A percentile compares a stretch with the other conserved stretches of the same genome.
phyloP scores from a whole-genome alignment of 441 rosid genomes.

The Pelargonium citronellum region DNA sequence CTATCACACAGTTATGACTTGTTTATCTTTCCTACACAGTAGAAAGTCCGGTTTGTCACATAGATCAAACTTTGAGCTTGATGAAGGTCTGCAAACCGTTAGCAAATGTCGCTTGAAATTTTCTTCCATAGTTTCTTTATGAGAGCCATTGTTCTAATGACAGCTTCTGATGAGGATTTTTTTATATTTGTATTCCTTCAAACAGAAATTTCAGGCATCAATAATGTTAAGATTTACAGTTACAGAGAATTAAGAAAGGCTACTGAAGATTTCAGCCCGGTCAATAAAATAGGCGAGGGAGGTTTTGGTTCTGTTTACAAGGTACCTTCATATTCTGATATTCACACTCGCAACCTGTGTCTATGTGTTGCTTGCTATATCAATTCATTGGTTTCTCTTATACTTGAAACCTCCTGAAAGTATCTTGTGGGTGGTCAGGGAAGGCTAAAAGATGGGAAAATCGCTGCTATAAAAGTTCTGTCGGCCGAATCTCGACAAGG shows the following conservation, averaged over 20 bases:
- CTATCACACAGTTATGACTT: constrained; percentile 43
- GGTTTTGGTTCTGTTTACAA: constrained; percentile 89
- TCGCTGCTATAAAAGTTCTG: constrained; percentile 82
- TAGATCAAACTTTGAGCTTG: constrained; percentile 29
- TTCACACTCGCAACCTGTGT: too few relatives aligned
- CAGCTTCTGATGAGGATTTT: constrained; percentile 16
- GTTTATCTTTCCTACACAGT: constrained; percentile 47
- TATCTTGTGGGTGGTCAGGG: constrained; percentile 50
- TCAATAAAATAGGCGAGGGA: constrained; percentile 81
- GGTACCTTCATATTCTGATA: constrained; percentile 36
- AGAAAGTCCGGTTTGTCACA: constrained; percentile 19
- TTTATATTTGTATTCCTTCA: not conserved
- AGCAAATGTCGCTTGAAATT: not conserved
- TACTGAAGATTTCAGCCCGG: constrained; percentile 57
- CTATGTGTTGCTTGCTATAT: constrained; percentile 11
- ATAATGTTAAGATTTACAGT: constrained; percentile 45
- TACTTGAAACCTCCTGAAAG: constrained; percentile 12
- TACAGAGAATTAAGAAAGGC: constrained; percentile 61
- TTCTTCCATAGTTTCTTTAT: not conserved
- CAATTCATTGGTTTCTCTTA: constrained; percentile 2
- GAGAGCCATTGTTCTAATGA: not conserved
- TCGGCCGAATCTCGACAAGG: constrained; percentile 91
- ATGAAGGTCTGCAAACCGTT: constrained; percentile 42
- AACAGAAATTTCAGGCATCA: constrained; percentile 43
- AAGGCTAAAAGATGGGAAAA: constrained; percentile 66